Evolutionary conservation across 805 yeast genomes (phyloP).

Genomic region (Osmozyma mogii): DNA sequence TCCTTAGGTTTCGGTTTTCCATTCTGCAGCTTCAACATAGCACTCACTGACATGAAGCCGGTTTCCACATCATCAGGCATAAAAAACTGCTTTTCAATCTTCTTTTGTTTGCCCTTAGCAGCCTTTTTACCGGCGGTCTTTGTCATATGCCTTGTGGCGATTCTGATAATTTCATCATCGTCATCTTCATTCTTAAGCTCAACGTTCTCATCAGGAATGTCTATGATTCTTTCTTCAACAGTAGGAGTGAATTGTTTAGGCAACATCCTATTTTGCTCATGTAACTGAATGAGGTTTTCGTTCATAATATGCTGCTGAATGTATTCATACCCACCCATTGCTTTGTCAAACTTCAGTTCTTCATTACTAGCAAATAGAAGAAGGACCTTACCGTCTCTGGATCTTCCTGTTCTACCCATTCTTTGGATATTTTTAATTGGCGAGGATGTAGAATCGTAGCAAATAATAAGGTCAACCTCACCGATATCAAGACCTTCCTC

Average conservation of each 20-base stretch:
- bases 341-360: conserved; percentile 67
- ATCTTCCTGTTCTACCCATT: conserved; percentile 98
- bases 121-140: not conserved
- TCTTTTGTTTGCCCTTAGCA: conserved; percentile 17
- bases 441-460: conserved; percentile 88
- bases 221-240: conserved; percentile 49
- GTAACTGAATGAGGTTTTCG: conserved; percentile 36
- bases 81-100: conserved; percentile 41
- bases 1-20: conserved; percentile 3
- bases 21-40: conserved; percentile 26
- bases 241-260: conserved; percentile 51
- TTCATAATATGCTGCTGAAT: conserved; percentile 64
- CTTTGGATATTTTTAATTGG: conserved; percentile 92
- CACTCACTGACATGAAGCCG: conserved; percentile 51
- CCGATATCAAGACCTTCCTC: conserved; percentile 99
- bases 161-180: conserved; percentile 55
- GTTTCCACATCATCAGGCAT: conserved; percentile 69
- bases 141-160: conserved; percentile 60
- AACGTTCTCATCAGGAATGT: conserved; percentile 63
- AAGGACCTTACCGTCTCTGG: conserved; percentile 77
- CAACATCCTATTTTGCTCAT: conserved; percentile 55
- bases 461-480: conserved; percentile 88
- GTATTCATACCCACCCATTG: conserved; percentile 74
- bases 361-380: conserved; percentile 73
- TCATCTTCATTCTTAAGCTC: conserved; percentile 49